Base-by-base conservation (phyloP, 1,284 basidiomycete species). In the Trichosporon faecale region DNA sequence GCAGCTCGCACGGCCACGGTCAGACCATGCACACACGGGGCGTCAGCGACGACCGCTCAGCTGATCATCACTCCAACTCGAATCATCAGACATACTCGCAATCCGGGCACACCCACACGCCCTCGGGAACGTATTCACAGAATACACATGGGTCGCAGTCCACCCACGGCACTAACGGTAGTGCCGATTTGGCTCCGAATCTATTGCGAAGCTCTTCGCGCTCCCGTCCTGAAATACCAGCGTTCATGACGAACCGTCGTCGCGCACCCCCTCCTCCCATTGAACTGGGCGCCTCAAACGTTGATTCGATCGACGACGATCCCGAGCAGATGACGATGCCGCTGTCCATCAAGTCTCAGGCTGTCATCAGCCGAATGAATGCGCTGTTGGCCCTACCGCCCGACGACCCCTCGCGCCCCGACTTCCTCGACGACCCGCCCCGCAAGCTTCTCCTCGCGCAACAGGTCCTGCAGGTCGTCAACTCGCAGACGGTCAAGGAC, bases 391-490 rank as follows among this genome's bases (percentile, higher is more conserved):
- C 89, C 86, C 44, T 88, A 87, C 60, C 88, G 60, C 74, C 82
- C 63, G 79, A 84, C 76, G 88, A 88, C 78, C 86, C 88, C 0
- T 84, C 87, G 72, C 88, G 88, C 86, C 86, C 89, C 12, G 86
- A 87, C 55, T 86, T 88, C 35, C 86, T 95, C 64, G 93, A 94
- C 72, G 89, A 93, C 74, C 93, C 95, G 21, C 91, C 92, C 4
- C 88, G 96, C 55, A 93, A 91, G 79, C 85, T 98, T 27, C 84
- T 97, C 18, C 85, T 94, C 49, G 91, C 91, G 2, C 91, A 91
- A 5, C 91, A 94, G 1, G 92, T 97, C 16, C 86, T 98, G 18
- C 96, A 99, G 83, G 93, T 98, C 6, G 94, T 94, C 77, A 95
- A 95, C 83, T 16, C 18, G 31, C 70, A 84, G 80, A 95, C 92